A percentile compares a stretch with the other conserved stretches of the same genome.
Conservation (phyloP, 441 rosid species). For the Iberis amara region DNA sequence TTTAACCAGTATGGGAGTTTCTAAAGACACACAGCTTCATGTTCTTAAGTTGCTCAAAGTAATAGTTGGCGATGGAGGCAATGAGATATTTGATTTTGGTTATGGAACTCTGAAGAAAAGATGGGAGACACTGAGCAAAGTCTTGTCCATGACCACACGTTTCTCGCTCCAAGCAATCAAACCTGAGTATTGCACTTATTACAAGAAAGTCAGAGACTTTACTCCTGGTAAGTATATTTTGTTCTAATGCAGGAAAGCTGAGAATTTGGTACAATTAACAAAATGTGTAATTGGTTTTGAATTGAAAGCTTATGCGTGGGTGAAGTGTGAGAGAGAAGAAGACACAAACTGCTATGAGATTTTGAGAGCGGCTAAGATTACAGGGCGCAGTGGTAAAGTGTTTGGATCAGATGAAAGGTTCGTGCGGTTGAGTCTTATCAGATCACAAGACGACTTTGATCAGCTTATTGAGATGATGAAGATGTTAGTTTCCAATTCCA, state of each 20-base stretch:
- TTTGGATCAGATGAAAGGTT: slow-evolving; percentile 37
- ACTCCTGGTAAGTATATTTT: slow-evolving; percentile 23
- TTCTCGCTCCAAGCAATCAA: slow-evolving; percentile 15
- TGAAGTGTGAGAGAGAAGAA: slow-evolving; percentile 55
- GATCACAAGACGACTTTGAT: slow-evolving; percentile 54
- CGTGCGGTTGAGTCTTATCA: slow-evolving; percentile 53
- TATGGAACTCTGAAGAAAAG: slow-evolving; percentile 24
- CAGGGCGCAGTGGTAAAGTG: slow-evolving; percentile 36
- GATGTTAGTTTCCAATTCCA: slow-evolving; percentile 31
- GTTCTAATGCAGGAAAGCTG: slow-evolving; percentile 3
- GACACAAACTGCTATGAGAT: slow-evolving; percentile 42
- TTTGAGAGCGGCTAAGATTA: slow-evolving; percentile 41
- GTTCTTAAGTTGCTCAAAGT: slow-evolving; percentile 23
- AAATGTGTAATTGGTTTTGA: neutral
- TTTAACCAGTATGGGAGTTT: slow-evolving; percentile 30
- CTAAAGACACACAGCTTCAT: slow-evolving; percentile 24
- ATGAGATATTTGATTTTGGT: slow-evolving; percentile 17
- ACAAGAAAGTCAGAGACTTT: slow-evolving; percentile 24
- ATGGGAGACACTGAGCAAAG: slow-evolving; percentile 17
- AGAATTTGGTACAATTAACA: neutral
- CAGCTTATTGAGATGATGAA: slow-evolving; percentile 30
- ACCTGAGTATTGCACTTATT: slow-evolving; percentile 25
- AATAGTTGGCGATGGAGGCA: slow-evolving; percentile 18
- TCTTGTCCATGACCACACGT: slow-evolving; percentile 15
- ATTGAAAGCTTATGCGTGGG: slow-evolving; percentile 63